Base-by-base conservation (phyloP, 2,329 filamentous ascomycete species). In the Periglandula ipomoeae region DNA sequence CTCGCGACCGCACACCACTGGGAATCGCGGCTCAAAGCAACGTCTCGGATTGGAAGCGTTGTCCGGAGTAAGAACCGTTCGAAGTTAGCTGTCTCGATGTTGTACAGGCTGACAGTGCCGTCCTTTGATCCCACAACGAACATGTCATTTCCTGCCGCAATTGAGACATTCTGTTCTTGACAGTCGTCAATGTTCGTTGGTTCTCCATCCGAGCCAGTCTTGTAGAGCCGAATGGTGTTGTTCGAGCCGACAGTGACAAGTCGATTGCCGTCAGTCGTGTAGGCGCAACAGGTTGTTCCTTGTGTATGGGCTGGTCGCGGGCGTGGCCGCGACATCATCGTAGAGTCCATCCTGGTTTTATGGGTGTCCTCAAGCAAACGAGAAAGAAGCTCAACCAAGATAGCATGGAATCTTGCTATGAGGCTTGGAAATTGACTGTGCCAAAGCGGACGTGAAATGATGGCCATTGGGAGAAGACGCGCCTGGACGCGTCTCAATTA, bases 1-100 rank as follows among this genome's bases (percentile, higher is more conserved):
- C 90, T 96, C n/a, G 90, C 89, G 23, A 97, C 89, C 26, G 93
- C 93, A 55, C 85, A 87, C 90, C 89, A 97, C 59, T 87, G 79
- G 0, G 80, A 78, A 62, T 97, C 87, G 2, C 81, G 78, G 2
- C 89, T 90, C 13, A 98, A 72, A 4, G 87, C 83, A 47, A 98
- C 74, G 64, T 96, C 89, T 59, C 93, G 81, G 27, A 96, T 81
- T 0, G 93, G 88, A 3, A 96, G 72, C n/a, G 89, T 84, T 50
- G 84, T 87, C 55, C 93, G 83, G 23, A 89, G 78, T 45, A 98
- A 78, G 55, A 94, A 85, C 51, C 84, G 83, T 53, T 95, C 87
- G 68, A 94, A 88, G 24, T 73, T 67, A 59, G 84, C 83, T 3
- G 79, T 81, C 49, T 79, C 75, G 44, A 96, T 76, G n/a, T 86